Evolutionary conservation across 2,329 filamentous ascomycete genomes (phyloP).

Genomic region (Capronia epimyces): DNA sequence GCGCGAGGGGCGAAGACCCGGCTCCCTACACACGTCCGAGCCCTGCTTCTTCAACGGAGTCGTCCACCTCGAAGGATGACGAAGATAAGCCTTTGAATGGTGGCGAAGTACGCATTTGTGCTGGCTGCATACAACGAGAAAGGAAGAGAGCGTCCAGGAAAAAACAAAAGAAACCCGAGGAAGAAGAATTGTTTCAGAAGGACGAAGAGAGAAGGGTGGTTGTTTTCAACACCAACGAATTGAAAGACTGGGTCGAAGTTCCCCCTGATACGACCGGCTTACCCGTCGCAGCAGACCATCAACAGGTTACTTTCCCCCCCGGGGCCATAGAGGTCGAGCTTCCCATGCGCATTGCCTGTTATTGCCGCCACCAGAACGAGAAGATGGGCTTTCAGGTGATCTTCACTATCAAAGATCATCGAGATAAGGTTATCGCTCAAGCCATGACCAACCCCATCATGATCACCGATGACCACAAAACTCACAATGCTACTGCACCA

Average conservation of each 20-base stretch:
- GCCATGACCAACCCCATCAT: conserved; percentile 82
- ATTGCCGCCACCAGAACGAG: conserved; percentile 90
- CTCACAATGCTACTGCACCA: conserved; percentile 51
- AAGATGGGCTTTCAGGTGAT: conserved; percentile 90
- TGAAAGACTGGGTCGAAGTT: conserved; percentile 73
- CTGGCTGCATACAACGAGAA: conserved; percentile 85
- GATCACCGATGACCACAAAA: conserved; percentile 98
- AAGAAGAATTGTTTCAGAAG: conserved; percentile 79
- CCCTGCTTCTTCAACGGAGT: conserved; percentile 36
- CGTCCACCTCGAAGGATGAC: conserved; percentile 53
- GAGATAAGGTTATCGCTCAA: conserved; percentile 73
- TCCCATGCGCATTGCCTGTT: conserved; percentile 94
- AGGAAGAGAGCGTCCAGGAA: conserved; percentile 86
- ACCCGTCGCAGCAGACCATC: conserved; percentile 27
- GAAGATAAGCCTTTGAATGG: conserved; percentile 74
- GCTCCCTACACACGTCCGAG: conserved; percentile 39
- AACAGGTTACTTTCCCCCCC: conserved; percentile 44
- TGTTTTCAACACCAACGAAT: conserved; percentile 84
- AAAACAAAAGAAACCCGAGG: conserved; percentile 87
- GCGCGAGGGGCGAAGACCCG: conserved; percentile 43
- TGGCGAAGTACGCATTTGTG: conserved; percentile 88
- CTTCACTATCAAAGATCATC: conserved; percentile 82
- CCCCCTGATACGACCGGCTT: conserved; percentile 45
- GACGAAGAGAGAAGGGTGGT: conserved; percentile 77
- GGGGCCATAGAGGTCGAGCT: conserved; percentile 72